Conservation (phyloP, 139 green algal genomes). For the Chlamydomonas schloesseri region DNA sequence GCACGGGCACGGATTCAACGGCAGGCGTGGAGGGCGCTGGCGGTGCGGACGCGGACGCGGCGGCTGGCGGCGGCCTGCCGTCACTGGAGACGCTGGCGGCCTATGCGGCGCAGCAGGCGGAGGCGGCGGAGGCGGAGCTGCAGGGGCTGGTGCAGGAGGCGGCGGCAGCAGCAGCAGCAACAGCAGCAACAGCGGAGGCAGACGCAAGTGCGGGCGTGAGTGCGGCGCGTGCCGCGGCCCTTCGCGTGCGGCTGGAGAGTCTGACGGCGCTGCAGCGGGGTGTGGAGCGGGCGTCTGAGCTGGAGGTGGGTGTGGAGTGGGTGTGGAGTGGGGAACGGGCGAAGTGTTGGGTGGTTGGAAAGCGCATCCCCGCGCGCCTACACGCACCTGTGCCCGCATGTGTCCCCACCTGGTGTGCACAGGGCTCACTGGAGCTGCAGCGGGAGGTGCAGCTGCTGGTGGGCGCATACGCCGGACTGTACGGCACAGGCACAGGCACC, state of each 20-base stretch:
- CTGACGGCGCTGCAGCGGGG: conserved; percentile 1
- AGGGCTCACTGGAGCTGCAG: conserved; percentile 32
- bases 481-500: background rate
- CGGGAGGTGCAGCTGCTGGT: conserved; percentile 30
- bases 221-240: too few relatives aligned
- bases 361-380: too few relatives aligned
- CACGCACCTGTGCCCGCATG: too few relatives aligned
- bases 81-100: background rate
- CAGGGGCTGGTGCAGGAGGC: background rate
- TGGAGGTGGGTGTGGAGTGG: conserved; percentile 6
- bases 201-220: too few relatives aligned
- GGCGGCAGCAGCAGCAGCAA: background rate
- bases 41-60: background rate
- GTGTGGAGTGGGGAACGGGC: too few relatives aligned
- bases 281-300: background rate
- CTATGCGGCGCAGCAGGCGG: conserved; percentile 23
- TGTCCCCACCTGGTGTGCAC: too few relatives aligned
- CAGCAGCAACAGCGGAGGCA: background rate
- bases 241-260: background rate
- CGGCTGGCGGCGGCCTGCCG: background rate
- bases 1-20: too few relatives aligned
- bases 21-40: too few relatives aligned
- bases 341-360: too few relatives aligned
- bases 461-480: conserved; percentile 15
- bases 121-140: conserved; percentile 27